A percentile compares a stretch with the other conserved stretches of the same genome.
These are phyloP conservation scores for Cryptococcus hybrid DNA, from an alignment of 1,284 basidiomycete species.

Conservation along the genomic window DNA sequence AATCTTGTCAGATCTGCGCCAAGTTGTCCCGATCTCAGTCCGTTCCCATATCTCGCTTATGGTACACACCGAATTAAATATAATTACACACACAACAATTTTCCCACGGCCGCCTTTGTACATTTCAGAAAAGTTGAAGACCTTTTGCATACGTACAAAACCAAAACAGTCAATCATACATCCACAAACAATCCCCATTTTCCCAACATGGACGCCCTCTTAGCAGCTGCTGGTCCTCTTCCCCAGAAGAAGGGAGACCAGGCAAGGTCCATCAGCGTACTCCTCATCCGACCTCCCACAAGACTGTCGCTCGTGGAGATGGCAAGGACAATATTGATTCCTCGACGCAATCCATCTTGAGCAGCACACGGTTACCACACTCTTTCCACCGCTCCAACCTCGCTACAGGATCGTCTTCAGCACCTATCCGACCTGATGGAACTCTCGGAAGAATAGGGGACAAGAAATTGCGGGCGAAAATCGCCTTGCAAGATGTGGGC, in stretches of 20 bases:
- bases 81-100: no score
- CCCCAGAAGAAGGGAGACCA: constrained; percentile 14
- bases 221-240: constrained; percentile 66
- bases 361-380: constrained; percentile 38
- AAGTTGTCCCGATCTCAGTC: no score
- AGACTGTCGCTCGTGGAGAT: constrained; percentile 39
- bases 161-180: no score
- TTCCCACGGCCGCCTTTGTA: no score
- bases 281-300: constrained; percentile 18
- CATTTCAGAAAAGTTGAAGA: no score
- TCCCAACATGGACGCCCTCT: constrained; percentile 64
- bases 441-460: constrained; percentile 57
- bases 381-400: constrained; percentile 37
- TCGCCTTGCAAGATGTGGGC: constrained; percentile 59
- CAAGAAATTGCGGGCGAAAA: constrained; percentile 68
- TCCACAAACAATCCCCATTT: no score
- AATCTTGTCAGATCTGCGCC: no score
- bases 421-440: constrained; percentile 28
- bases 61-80: no score
- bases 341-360: constrained; percentile 60
- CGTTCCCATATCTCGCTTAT: no score
- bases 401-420: constrained; percentile 23
- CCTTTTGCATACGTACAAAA: no score
- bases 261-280: constrained; percentile 6
- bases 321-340: constrained; percentile 53